Evolutionary conservation across 1,284 basidiomycete genomes (phyloP), one percentile per base, ranked within the genome.

Genomic region (Trametes polyzona): DNA sequence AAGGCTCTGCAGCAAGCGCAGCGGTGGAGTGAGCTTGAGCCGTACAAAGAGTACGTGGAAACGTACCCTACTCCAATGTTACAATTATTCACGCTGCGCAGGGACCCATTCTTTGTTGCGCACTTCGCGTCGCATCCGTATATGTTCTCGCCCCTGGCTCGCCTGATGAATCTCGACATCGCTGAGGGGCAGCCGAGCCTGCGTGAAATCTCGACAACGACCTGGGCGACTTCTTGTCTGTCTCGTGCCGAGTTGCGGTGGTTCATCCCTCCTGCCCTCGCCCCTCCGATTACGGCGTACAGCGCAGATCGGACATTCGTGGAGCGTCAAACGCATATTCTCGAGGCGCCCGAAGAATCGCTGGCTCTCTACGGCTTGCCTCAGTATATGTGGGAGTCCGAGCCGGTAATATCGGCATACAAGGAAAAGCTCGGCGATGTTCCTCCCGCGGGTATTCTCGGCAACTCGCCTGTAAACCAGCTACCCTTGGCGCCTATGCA

Each of bases 301-400:
- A 92, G 89, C 67, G 84, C 84, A 39, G 85, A 95, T 68, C 86
- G 93, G 42, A 84, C 87, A 4, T 97, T 93, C 75, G 72, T 92
- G 41, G 91, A 96, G 69, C 78, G 79, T 33, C 87, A 93, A 71
- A 74, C 81, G 10, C 80, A 81, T 26, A 60, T 86, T 16, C 64
- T 83, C 14, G 88, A 90, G 26, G 86, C 82, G 6, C 87, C 91
- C 9, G 64, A 88, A 39, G 88, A 95, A 70, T 84, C 88, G 3
- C 73, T 91, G 24, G 87, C 88, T 4, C 72, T 99, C 23, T 98
- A 93, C 71, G 97, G 97, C n/a, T 72, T 96, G 19, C 86, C 95
- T 1, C 81, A 83, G 9, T 78, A 83, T 42, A 74, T 90, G 47
- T 79, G 80, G 59, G 87, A 96, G 59, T 86, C 84, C 16, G 76